phyloP scores from a whole-genome alignment of 345 rosid genomes.

The Hibiscus trionum region DNA sequence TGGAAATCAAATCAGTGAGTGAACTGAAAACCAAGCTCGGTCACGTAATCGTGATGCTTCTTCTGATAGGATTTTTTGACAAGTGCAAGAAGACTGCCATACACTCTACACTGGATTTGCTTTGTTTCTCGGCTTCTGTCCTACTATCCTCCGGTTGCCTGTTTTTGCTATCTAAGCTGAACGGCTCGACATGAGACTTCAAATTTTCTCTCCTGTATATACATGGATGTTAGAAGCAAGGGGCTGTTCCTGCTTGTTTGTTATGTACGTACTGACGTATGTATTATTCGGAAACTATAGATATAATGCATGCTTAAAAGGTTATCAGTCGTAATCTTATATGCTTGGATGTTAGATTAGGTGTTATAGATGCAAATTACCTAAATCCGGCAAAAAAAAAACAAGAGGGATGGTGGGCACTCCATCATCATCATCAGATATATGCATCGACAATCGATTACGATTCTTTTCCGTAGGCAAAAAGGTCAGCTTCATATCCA shows the following conservation, averaged over 20 bases:
- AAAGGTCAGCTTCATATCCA: too few relatives aligned
- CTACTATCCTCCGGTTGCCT: conserved; percentile 77
- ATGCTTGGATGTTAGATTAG: conserved; percentile 25
- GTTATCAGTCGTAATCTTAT: not conserved
- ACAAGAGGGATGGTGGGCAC: too few relatives aligned
- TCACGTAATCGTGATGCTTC: conserved; percentile 93
- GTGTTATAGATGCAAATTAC: not conserved
- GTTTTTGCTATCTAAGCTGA: conserved; percentile 72
- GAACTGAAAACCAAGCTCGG: conserved; percentile 85
- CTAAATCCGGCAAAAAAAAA: too few relatives aligned
- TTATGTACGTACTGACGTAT: not conserved
- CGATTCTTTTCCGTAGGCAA: too few relatives aligned
- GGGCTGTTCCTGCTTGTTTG: not conserved
- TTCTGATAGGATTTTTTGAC: conserved; percentile 78
- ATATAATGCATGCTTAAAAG: not conserved
- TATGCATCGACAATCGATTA: too few relatives aligned
- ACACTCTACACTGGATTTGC: conserved; percentile 57
- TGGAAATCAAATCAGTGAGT: conserved; percentile 67
- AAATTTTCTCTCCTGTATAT: not conserved
- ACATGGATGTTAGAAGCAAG: not conserved
- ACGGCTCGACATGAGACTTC: conserved; percentile 20
- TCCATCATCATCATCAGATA: too few relatives aligned
- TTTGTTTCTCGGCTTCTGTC: conserved; percentile 49
- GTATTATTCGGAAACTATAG: not conserved
- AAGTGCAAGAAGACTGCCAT: conserved; percentile 73